Conservation (phyloP, 2,329 filamentous ascomycete species). For the Capronia epimyces region DNA sequence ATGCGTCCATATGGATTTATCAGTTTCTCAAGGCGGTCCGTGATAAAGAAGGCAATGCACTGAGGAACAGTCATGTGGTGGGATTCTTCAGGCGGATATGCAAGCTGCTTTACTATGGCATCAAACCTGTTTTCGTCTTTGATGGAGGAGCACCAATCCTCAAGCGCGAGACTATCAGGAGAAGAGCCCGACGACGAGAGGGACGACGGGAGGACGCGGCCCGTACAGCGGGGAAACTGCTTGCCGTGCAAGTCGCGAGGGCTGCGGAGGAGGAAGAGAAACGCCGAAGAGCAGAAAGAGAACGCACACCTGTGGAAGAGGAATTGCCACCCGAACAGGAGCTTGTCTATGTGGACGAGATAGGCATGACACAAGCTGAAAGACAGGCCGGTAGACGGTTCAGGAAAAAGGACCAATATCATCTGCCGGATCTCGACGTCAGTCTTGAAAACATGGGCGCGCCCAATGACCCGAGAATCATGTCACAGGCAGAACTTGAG, state of each 20-base stretch:
- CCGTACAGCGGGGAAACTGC: conserved; percentile 79
- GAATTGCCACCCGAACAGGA: conserved; percentile 61
- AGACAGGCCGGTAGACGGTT: conserved; percentile 66
- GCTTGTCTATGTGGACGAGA: conserved; percentile 85
- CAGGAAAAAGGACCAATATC: conserved; percentile 88
- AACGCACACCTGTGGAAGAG: conserved; percentile 49
- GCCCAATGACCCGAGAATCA: conserved; percentile 87
- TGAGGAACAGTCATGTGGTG: conserved; percentile 92
- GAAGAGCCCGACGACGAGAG: conserved; percentile 72
- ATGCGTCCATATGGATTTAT: conserved; percentile 99
- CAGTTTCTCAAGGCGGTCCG: conserved; percentile 98
- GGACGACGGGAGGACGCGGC: conserved; percentile 89
- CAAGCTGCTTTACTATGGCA: conserved; percentile 94
- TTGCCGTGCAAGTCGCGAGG: conserved; percentile 91
- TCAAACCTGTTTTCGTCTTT: conserved; percentile 95
- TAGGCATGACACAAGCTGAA: conserved; percentile 73
- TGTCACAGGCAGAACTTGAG: conserved; percentile 91
- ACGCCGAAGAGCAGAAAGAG: conserved; percentile 50
- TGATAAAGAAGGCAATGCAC: conserved; percentile 94
- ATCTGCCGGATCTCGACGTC: conserved; percentile 77
- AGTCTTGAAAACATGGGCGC: conserved; percentile 80
- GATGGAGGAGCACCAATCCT: conserved; percentile 88
- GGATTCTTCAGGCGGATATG: conserved; percentile 98
- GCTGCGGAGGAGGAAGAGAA: conserved; percentile 77
- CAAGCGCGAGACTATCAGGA: conserved; percentile 84